A percentile compares a stretch with the other conserved stretches of the same genome.
These are phyloP conservation scores for Trametes meyenii DNA, from an alignment of 768 basidiomycete species.

Conservation along the genomic window DNA sequence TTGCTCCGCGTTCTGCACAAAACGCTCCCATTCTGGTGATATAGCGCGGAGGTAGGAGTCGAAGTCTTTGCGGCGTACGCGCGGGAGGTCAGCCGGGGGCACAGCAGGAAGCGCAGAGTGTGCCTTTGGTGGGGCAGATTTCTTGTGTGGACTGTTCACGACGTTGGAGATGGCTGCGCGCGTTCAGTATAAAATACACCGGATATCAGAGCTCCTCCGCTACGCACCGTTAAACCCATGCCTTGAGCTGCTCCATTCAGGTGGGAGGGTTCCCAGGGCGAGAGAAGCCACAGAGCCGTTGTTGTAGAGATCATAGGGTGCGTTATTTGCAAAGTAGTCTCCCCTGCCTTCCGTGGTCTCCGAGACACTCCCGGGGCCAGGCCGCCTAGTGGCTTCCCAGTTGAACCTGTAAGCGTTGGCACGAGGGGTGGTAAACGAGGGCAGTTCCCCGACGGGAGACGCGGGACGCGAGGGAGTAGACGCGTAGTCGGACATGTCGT, in stretches of 20 bases:
- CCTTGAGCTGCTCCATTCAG: conserved; percentile 78
- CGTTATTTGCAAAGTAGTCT: conserved; percentile 53
- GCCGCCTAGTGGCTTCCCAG: conserved; percentile 62
- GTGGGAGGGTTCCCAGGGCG: conserved; percentile 51
- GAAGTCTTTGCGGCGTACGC: conserved; percentile 82
- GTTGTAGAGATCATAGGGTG: conserved; percentile 47
- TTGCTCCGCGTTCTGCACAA: conserved; percentile 49
- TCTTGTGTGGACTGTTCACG: conserved; percentile 86
- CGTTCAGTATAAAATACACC: conserved; percentile 13
- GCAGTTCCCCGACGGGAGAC: conserved; percentile 52
- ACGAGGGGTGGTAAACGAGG: conserved; percentile 49
- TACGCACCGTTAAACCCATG: conserved; percentile 87
- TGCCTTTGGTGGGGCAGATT: conserved; percentile 83
- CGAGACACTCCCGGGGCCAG: conserved; percentile 71
- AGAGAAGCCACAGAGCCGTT: conserved; percentile 52
- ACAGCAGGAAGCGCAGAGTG: conserved; percentile 78
- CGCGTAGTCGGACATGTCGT: conserved; percentile 43
- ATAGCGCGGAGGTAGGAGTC: conserved; percentile 78
- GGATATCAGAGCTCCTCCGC: background rate
- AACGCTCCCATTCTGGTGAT: conserved; percentile 75
- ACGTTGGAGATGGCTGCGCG: conserved; percentile 87
- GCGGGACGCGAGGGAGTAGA: conserved; percentile 62
- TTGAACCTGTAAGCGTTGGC: conserved; percentile 64
- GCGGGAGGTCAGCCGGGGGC: conserved; percentile 73
- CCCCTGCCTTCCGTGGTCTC: conserved; percentile 70